Percentiles rank a stretch among this genome's conserved stretches.
phyloP scores from a whole-genome alignment of 352 stramenopile species.

The Phytophthora hibernalis region DNA sequence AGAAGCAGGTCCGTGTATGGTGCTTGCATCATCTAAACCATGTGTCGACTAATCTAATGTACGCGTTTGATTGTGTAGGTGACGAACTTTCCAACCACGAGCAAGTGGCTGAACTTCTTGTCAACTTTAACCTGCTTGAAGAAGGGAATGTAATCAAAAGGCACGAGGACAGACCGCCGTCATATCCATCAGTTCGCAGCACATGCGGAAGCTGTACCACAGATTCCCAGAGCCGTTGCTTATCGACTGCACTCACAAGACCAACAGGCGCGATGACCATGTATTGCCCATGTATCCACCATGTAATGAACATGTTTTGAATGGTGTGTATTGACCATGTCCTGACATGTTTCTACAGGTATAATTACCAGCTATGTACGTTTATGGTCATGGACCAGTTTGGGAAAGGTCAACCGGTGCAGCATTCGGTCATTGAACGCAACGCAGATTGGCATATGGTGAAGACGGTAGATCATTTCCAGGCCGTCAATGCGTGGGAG shows the following conservation, averaged over 20 bases:
- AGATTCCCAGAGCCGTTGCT: constrained; percentile 15
- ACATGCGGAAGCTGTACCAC: constrained; percentile 9
- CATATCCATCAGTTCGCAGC: constrained; percentile 2
- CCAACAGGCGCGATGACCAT: constrained; percentile 4
- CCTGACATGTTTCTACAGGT: constrained; percentile 1
- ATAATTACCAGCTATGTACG: constrained; percentile 16
- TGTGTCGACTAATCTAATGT: not conserved
- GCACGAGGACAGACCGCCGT: constrained; percentile 4
- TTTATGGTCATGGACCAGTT: constrained; percentile 15
- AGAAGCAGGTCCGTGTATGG: not conserved
- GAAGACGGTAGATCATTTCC: constrained; percentile 11
- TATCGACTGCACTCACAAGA: constrained; percentile 20
- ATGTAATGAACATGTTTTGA: constrained; percentile 13
- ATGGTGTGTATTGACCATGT: constrained; percentile 3
- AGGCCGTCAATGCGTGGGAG: constrained; percentile 4
- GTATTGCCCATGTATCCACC: not conserved
- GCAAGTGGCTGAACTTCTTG: constrained; percentile 3
- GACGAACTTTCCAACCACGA: constrained; percentile 2
- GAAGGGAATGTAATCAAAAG: constrained; percentile 12
- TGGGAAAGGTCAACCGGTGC: constrained; percentile 6
- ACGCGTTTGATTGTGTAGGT: not conserved
- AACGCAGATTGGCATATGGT: constrained; percentile 13
- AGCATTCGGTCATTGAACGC: constrained; percentile 7
- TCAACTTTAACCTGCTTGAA: not conserved
- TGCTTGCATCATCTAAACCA: not conserved